These are phyloP conservation scores for Cicer pinnatifidum DNA, from an alignment of 306 rosid genomes.

Conservation along the genomic window DNA sequence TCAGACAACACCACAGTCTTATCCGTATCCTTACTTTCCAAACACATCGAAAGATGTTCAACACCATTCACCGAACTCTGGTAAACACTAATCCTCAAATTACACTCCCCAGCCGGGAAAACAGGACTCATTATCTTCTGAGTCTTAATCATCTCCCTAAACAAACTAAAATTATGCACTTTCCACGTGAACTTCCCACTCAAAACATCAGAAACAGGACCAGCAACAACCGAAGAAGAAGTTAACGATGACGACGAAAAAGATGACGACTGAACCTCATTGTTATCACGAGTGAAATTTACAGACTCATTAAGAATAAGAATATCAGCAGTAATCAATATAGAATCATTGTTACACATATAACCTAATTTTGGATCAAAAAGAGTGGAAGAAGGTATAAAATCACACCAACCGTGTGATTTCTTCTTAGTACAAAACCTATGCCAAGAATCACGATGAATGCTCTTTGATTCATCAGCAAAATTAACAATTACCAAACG, in stretches of 20 bases:
- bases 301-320: conserved; percentile 86
- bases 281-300: conserved; percentile 81
- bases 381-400: conserved; percentile 83
- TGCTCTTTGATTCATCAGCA: conserved; percentile 80
- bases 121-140: conserved; percentile 99
- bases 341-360: conserved; percentile 70
- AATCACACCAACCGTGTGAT: conserved; percentile 99
- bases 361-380: conserved; percentile 89
- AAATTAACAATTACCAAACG: conserved; percentile 85
- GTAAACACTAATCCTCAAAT: conserved; percentile 96
- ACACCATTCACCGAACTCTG: conserved; percentile 93
- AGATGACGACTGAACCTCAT: conserved; percentile 67
- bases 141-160: conserved; percentile 89
- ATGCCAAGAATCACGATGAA: conserved; percentile 98
- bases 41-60: conserved; percentile 95
- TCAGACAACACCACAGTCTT: conserved; percentile 82
- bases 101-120: conserved; percentile 98
- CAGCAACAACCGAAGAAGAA: conserved; percentile 62
- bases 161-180: conserved; percentile 89
- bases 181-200: conserved; percentile 99
- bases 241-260: conserved; percentile 49
- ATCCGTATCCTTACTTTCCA: conserved; percentile 97
- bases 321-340: conserved; percentile 90
- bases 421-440: conserved; percentile 94
- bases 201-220: conserved; percentile 76